Conservation (phyloP, 345 rosid genomes). For the Lepidium aucheri region DNA sequence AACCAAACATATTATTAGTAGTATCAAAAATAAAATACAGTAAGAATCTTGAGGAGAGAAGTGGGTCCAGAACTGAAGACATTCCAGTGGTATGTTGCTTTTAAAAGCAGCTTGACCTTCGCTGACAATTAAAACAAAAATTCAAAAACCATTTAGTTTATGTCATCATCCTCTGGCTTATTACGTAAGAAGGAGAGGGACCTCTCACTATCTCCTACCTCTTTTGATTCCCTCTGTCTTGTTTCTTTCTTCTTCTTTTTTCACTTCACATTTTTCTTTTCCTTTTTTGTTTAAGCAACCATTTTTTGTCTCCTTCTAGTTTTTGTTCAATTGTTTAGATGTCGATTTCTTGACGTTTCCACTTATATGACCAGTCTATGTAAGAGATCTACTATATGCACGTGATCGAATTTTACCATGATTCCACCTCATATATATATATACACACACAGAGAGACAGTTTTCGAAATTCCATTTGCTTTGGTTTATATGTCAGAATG, state of each 20-base stretch:
- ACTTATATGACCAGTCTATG: conserved; percentile 14
- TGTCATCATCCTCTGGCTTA: conserved; percentile 27
- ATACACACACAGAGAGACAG: background rate
- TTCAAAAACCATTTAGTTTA: conserved; percentile 12
- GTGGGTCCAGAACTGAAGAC: conserved; percentile 12
- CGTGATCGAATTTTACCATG: conserved; percentile 14
- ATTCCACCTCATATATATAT: background rate
- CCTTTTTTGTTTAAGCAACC: background rate
- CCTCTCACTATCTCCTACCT: conserved; percentile 12
- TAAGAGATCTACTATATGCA: background rate
- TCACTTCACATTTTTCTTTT: background rate
- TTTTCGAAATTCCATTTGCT: background rate
- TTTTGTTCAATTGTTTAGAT: conserved; percentile 6
- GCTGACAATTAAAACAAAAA: conserved; percentile 19
- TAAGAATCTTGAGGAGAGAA: background rate
- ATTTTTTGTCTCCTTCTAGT: background rate
- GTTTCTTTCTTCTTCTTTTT: conserved; percentile 10
- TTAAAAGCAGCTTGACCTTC: conserved; percentile 28
- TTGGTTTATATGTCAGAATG: background rate
- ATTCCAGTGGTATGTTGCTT: conserved; percentile 34
- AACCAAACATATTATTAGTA: background rate
- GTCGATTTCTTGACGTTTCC: conserved; percentile 12
- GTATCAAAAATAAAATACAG: background rate
- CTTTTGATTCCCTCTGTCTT: conserved; percentile 26
- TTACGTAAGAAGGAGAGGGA: conserved; percentile 20